phyloP scores from a whole-genome alignment of 176 grass and related monocot genomes.

The Cenchrus purpureus region DNA sequence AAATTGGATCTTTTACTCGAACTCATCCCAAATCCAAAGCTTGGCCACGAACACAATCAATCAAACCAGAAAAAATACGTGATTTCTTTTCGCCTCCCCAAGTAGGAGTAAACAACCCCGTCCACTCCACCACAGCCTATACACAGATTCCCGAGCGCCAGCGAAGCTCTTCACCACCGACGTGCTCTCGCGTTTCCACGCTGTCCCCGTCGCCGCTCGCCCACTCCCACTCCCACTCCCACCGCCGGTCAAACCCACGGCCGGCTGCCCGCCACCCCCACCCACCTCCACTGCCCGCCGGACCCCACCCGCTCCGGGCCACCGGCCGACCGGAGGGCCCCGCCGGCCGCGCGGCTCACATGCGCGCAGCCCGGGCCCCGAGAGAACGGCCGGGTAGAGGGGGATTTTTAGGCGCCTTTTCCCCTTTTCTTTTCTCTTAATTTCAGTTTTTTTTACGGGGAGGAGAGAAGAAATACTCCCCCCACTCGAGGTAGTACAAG shows the following conservation, averaged over 20 bases:
- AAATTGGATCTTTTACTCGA: no score
- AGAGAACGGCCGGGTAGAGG: not conserved
- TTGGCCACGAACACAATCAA: not conserved
- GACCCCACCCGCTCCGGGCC: not conserved
- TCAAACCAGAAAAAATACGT: not conserved
- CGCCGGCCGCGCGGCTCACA: slow-evolving; percentile 52
- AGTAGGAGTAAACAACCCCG: slow-evolving; percentile 17
- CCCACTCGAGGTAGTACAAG: slow-evolving; percentile 34
- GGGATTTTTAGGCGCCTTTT: not conserved
- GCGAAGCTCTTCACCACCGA: slow-evolving; percentile 47
- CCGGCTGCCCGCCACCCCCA: not conserved
- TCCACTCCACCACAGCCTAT: not conserved
- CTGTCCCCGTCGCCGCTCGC: not conserved
- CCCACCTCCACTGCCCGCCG: not conserved
- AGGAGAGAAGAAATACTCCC: slow-evolving; percentile 22
- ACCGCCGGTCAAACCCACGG: not conserved
- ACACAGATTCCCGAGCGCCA: slow-evolving; percentile 47
- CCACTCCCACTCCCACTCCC: no score
- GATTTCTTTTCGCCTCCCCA: not conserved
- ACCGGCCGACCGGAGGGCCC: slow-evolving; percentile 7
- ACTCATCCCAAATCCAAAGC: not conserved
- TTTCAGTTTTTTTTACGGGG: not conserved
- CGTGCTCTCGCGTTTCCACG: slow-evolving; percentile 48
- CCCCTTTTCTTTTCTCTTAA: not conserved
- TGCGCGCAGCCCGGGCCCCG: slow-evolving; percentile 35